Percentiles rank a stretch among this genome's conserved stretches.
Conservation (phyloP, 2,329 filamentous ascomycete species). For the Xylariaceae sp. region DNA sequence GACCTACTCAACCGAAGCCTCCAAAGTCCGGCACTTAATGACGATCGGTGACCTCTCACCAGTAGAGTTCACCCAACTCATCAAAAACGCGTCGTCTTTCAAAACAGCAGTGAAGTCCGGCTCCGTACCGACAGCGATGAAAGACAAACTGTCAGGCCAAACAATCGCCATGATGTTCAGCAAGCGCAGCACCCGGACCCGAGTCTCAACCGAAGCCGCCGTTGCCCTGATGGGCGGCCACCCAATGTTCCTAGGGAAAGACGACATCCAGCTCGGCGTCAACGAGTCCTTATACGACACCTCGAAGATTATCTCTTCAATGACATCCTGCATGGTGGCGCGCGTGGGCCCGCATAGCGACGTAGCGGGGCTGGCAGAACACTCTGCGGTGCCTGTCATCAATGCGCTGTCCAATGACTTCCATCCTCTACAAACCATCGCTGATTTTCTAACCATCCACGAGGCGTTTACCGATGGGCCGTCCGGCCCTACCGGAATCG, state of each 20-base stretch:
- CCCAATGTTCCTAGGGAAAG: slow-evolving; percentile 92
- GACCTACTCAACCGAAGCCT: slow-evolving; percentile 14
- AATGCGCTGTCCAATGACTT: slow-evolving; percentile 86
- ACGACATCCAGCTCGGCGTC: slow-evolving; percentile 93
- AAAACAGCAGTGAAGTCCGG: slow-evolving; percentile 75
- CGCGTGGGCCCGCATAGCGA: slow-evolving; percentile 76
- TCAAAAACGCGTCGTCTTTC: slow-evolving; percentile 74
- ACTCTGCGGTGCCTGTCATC: slow-evolving; percentile 76
- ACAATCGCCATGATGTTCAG: slow-evolving; percentile 95
- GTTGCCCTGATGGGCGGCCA: slow-evolving; percentile 85
- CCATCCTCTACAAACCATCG: slow-evolving; percentile 90
- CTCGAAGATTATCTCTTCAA: slow-evolving; percentile 86
- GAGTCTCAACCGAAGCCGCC: slow-evolving; percentile 89
- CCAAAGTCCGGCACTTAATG: slow-evolving; percentile 74
- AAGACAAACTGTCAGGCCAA: slow-evolving; percentile 63
- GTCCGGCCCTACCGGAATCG: slow-evolving; percentile 44
- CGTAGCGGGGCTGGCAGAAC: slow-evolving; percentile 63
- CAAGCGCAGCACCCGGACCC: slow-evolving; percentile 90
- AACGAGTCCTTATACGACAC: slow-evolving; percentile 97
- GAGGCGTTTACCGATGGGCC: slow-evolving; percentile 62
- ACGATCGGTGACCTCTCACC: slow-evolving; percentile 84
- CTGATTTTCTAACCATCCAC: slow-evolving; percentile 87
- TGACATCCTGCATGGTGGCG: slow-evolving; percentile 80
- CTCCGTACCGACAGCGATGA: slow-evolving; percentile 54
- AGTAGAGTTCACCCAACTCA: slow-evolving; percentile 73